Evolutionary conservation across 345 rosid genomes (phyloP).

Genomic region (Atalantia buxifolia): DNA sequence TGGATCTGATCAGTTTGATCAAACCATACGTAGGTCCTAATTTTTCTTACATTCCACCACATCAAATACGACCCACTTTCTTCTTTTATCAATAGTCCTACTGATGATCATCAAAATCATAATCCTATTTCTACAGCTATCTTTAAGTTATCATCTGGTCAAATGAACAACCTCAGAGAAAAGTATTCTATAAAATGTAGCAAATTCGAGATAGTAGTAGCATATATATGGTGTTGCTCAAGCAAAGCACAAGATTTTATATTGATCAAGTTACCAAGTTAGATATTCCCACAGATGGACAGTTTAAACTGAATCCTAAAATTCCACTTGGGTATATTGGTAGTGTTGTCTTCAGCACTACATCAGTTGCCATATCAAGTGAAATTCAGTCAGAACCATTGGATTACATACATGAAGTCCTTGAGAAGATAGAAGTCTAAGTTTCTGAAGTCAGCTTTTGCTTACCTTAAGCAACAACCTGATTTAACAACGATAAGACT

Average conservation of each 20-base stretch:
- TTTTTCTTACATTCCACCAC: neutral
- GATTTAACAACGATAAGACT: slow-evolving; percentile 20
- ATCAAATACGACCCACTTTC: slow-evolving; percentile 28
- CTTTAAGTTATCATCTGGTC: slow-evolving; percentile 29
- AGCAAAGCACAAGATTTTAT: slow-evolving; percentile 25
- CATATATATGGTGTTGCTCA: slow-evolving; percentile 36
- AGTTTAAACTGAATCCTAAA: slow-evolving; percentile 31
- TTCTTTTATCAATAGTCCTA: slow-evolving; percentile 7
- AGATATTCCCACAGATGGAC: slow-evolving; percentile 28
- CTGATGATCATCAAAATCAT: neutral
- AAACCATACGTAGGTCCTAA: slow-evolving; percentile 17
- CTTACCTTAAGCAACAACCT: slow-evolving; percentile 25
- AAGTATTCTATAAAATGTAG: neutral
- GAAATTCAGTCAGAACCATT: neutral
- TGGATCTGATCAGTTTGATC: neutral
- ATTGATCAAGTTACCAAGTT: slow-evolving; percentile 28
- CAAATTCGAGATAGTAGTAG: slow-evolving; percentile 30
- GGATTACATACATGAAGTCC: neutral
- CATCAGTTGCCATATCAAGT: neutral
- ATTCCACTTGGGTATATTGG: neutral
- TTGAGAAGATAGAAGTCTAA: slow-evolving; percentile 23
- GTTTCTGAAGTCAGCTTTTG: slow-evolving; percentile 46
- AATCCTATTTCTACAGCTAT: slow-evolving; percentile 6
- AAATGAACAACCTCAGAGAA: slow-evolving; percentile 24
- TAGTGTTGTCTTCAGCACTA: neutral